Conservation (phyloP, 2,329 filamentous ascomycete genomes). For the Beauveria pseudobassiana region DNA sequence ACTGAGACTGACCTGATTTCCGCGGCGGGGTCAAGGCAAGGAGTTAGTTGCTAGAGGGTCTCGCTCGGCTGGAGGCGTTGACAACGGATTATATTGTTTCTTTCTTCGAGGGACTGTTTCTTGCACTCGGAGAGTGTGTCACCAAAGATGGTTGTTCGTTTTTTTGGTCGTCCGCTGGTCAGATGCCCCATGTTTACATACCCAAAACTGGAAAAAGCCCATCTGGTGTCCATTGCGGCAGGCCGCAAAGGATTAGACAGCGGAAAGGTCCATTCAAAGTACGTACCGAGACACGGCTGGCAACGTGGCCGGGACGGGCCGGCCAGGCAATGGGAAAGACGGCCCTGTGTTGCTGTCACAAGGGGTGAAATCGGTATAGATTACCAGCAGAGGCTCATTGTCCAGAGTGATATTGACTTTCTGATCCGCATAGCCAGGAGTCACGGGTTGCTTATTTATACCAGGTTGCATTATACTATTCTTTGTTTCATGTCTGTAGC, state of each 20-base stretch:
- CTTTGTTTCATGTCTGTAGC: not conserved
- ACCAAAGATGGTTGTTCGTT: not conserved
- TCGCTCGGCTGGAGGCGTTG: not conserved
- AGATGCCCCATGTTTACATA: not conserved
- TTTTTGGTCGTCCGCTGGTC: not conserved
- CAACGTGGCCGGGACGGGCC: not conserved
- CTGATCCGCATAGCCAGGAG: conserved; percentile 8
- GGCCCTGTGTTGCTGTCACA: not conserved
- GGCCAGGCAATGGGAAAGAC: not conserved
- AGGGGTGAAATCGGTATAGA: not conserved
- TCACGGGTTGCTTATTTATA: not conserved
- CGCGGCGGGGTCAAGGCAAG: conserved; percentile 16
- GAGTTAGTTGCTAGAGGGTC: not conserved
- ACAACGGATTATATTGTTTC: not conserved
- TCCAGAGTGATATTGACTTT: conserved; percentile 3
- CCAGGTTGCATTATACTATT: conserved; percentile 4
- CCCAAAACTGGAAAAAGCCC: not conserved
- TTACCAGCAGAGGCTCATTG: not conserved
- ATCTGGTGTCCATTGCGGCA: not conserved
- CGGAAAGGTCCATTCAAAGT: not conserved
- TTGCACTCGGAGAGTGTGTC: not conserved
- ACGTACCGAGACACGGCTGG: not conserved
- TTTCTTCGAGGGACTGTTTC: not conserved
- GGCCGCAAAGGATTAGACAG: not conserved
- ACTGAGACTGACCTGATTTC: not conserved